Percentiles rank a stretch among this genome's conserved stretches.
These are phyloP conservation scores for Saraca asoca DNA, from an alignment of 331 rosid species.

Conservation along the genomic window DNA sequence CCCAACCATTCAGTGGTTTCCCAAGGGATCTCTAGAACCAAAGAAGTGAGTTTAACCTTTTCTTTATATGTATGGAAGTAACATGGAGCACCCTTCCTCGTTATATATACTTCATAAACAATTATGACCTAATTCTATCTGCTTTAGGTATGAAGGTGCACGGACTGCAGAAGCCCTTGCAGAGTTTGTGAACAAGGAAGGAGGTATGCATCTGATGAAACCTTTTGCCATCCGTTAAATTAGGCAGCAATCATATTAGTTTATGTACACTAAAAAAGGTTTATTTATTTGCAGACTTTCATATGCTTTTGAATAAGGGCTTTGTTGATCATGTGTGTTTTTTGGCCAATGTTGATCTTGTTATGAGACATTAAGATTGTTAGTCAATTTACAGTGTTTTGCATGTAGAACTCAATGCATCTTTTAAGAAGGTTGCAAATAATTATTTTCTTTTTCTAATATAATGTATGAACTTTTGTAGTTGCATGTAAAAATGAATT, in stretches of 20 bases:
- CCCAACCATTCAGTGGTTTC: slow-evolving; percentile 88
- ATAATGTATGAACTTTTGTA: not conserved
- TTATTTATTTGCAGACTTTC: not conserved
- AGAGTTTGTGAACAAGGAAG: slow-evolving; percentile 71
- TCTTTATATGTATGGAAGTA: not conserved
- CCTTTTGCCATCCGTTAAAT: slow-evolving; percentile 11
- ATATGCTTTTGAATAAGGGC: not conserved
- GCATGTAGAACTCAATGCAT: slow-evolving; percentile 10
- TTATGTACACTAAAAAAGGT: not conserved
- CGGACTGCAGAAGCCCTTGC: slow-evolving; percentile 78
- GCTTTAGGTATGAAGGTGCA: slow-evolving; percentile 71
- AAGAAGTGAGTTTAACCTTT: slow-evolving; percentile 53
- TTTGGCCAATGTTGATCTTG: too few relatives aligned
- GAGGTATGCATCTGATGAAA: slow-evolving; percentile 47
- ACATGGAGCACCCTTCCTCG: not conserved
- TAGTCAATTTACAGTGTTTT: not conserved
- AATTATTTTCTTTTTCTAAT: not conserved
- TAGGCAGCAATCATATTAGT: slow-evolving; percentile 14
- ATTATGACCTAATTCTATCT: slow-evolving; percentile 29
- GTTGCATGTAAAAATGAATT: not conserved
- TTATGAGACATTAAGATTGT: not conserved
- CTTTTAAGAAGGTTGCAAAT: not conserved
- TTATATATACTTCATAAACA: not conserved
- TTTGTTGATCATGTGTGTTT: not conserved
- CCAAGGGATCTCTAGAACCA: slow-evolving; percentile 79